phyloP scores from a whole-genome alignment of 345 rosid genomes.

The Lenwebbia sp. region DNA sequence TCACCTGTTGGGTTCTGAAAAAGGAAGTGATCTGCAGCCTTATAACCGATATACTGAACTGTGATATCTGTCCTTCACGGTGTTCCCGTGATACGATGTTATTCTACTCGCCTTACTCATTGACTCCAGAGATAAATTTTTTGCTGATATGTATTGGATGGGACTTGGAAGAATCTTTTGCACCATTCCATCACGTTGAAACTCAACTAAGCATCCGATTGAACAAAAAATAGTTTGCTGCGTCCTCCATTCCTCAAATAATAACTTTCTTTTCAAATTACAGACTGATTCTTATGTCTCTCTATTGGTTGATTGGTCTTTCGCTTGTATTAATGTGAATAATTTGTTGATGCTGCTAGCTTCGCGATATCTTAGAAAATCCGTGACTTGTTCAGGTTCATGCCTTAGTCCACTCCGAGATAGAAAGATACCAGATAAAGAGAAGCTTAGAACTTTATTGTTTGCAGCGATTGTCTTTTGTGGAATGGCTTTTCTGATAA shows the following conservation, averaged over 20 bases:
- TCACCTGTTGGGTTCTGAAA: not conserved
- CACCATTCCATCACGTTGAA: not conserved
- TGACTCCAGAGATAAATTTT: not conserved
- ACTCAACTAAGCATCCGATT: not conserved
- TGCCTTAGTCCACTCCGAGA: not conserved
- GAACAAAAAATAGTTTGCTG: not conserved
- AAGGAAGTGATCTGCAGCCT: not conserved
- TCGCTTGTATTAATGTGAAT: not conserved
- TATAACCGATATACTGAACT: not conserved
- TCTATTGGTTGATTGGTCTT: not conserved
- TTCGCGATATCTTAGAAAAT: not conserved
- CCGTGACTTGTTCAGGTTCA: not conserved
- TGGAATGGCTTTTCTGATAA: not conserved
- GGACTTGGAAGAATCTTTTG: not conserved
- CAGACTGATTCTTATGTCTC: not conserved
- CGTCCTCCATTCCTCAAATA: not conserved
- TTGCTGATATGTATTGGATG: not conserved
- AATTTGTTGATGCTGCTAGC: not conserved
- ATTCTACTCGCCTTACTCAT: not conserved
- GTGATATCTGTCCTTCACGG: not conserved
- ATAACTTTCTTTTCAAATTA: not conserved
- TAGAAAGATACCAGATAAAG: not conserved
- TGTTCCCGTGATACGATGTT: not conserved
- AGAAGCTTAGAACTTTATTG: not conserved
- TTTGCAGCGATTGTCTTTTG: fast-evolving